phyloP scores from a whole-genome alignment of 2,329 filamentous ascomycete genomes.

The Pseudopithomyces chartarum region DNA sequence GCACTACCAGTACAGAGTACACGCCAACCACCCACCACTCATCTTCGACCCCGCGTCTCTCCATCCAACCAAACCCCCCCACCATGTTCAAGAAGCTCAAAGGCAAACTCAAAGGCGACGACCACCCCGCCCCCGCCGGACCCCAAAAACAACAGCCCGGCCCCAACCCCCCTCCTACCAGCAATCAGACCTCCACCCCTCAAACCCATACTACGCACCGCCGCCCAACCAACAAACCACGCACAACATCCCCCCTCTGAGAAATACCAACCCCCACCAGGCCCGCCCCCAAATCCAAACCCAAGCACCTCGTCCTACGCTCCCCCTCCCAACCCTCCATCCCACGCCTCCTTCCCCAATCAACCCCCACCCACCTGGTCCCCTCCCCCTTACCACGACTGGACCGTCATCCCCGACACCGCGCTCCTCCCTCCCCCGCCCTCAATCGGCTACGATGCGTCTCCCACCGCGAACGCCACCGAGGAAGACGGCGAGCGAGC shows the following conservation, averaged over 20 bases:
- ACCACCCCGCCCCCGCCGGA: slow-evolving; percentile 16
- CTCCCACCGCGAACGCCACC: slow-evolving; percentile 72
- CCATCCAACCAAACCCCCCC: not conserved
- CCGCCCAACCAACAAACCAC: slow-evolving; percentile 16
- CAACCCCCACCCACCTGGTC: slow-evolving; percentile 43
- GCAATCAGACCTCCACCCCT: slow-evolving; percentile 28
- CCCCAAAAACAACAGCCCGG: slow-evolving; percentile 13
- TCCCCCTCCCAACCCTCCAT: slow-evolving; percentile 29
- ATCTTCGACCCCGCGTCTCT: not conserved
- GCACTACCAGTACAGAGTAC: too few relatives aligned
- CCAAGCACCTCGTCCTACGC: slow-evolving; percentile 23
- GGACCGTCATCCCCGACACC: slow-evolving; percentile 75
- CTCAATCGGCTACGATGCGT: slow-evolving; percentile 67
- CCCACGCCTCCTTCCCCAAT: slow-evolving; percentile 15
- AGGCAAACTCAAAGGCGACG: slow-evolving; percentile 38
- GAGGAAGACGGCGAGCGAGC: slow-evolving; percentile 67
- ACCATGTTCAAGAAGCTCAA: slow-evolving; percentile 45
- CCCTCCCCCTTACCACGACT: slow-evolving; percentile 69
- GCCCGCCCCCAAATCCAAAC: slow-evolving; percentile 29
- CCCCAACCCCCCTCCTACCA: slow-evolving; percentile 14
- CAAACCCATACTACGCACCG: slow-evolving; percentile 29
- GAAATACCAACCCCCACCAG: slow-evolving; percentile 36
- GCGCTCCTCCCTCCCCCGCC: slow-evolving; percentile 75
- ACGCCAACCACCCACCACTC: too few relatives aligned
- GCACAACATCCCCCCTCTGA: slow-evolving; percentile 21